Evolutionary conservation across 768 basidiomycete genomes (phyloP).

Genomic region (Trametes cubensis): DNA sequence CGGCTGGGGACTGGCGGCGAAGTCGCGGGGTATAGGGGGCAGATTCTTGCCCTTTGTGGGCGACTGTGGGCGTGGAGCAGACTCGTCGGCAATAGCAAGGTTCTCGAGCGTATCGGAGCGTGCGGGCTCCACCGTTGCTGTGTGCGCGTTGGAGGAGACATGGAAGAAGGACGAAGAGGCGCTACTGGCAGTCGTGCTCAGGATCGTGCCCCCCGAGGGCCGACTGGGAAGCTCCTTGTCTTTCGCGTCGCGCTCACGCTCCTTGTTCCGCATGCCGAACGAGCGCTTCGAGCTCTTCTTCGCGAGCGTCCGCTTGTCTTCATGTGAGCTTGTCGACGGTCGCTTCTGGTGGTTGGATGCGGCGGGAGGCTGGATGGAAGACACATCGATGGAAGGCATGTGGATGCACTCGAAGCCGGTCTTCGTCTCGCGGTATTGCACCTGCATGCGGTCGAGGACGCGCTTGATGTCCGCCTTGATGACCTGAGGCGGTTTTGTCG

Average conservation of each 20-base stretch:
- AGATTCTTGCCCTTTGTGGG: constrained; percentile 64
- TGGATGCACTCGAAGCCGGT: constrained; percentile 97
- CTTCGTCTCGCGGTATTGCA: constrained; percentile 90
- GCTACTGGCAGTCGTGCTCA: constrained; percentile 70
- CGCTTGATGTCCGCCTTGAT: constrained; percentile 84
- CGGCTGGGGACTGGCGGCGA: constrained; percentile 39
- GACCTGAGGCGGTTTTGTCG: constrained; percentile 78
- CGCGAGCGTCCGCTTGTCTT: constrained; percentile 57
- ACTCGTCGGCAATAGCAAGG: constrained; percentile 22
- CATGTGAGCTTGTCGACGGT: constrained; percentile 53
- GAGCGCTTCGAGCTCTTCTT: constrained; percentile 82
- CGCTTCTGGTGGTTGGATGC: constrained; percentile 45
- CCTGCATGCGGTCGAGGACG: constrained; percentile 92
- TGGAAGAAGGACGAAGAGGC: constrained; percentile 89
- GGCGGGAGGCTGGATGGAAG: constrained; percentile 56
- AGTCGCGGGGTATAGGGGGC: constrained; percentile 83
- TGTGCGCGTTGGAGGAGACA: constrained; percentile 59
- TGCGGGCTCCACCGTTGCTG: constrained; percentile 40
- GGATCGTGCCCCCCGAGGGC: constrained; percentile 48
- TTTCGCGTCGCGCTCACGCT: constrained; percentile 46
- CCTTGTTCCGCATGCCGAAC: constrained; percentile 66
- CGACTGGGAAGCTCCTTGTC: constrained; percentile 53
- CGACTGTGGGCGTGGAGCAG: constrained; percentile 46
- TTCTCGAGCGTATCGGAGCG: constrained; percentile 32
- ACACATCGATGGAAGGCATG: constrained; percentile 88